Percentiles rank a stretch among this genome's conserved stretches.
These are phyloP conservation scores for Fragaria iinumae DNA, from an alignment of 306 rosid species.

Conservation along the genomic window DNA sequence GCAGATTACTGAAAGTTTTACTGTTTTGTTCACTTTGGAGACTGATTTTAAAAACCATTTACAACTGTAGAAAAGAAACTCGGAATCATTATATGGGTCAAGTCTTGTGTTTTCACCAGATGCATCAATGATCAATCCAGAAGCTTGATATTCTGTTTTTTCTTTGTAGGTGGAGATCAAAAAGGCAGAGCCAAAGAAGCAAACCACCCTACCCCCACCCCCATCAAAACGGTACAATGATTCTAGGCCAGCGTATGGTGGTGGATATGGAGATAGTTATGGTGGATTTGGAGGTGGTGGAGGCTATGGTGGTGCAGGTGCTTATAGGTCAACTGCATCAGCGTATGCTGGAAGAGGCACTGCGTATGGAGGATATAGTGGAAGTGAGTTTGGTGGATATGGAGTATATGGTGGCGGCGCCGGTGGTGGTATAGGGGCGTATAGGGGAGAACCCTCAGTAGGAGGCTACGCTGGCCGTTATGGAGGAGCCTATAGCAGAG, in stretches of 20 bases:
- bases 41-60: neutral
- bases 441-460: conserved; percentile 77
- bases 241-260: conserved; percentile 63
- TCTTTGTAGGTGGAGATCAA: conserved; percentile 84
- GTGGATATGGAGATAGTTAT: conserved; percentile 75
- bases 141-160: conserved; percentile 19
- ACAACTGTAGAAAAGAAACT: neutral
- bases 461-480: conserved; percentile 70
- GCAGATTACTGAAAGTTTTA: neutral
- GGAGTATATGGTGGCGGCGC: conserved; percentile 54
- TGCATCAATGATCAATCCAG: neutral
- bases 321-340: conserved; percentile 59
- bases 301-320: conserved; percentile 54
- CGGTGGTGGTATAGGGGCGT: conserved; percentile 65
- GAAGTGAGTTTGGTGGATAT: conserved; percentile 83
- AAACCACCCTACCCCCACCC: conserved; percentile 66
- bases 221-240: conserved; percentile 79
- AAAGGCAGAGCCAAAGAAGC: conserved; percentile 97
- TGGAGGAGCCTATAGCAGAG: conserved; percentile 79
- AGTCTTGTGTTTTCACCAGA: neutral
- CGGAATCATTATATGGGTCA: neutral
- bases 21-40: neutral
- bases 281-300: conserved; percentile 75
- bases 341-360: conserved; percentile 58
- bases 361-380: conserved; percentile 62